Evolutionary conservation across 2,329 filamentous ascomycete species (phyloP), one percentile per base, ranked within the genome.

Genomic region (Blastomyces parvus): DNA sequence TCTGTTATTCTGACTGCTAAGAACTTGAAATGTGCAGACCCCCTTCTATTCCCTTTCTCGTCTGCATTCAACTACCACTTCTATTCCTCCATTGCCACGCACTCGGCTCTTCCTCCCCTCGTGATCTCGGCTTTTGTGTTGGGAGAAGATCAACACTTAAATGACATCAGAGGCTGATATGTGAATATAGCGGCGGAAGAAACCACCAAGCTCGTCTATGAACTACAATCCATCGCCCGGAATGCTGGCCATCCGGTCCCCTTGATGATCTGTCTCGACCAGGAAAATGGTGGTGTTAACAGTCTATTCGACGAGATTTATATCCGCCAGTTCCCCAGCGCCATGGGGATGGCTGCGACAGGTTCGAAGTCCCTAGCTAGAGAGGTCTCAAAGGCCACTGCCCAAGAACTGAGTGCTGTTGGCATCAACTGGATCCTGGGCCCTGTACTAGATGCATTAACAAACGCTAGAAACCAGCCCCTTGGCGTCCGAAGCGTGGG

Each of bases 261-360:
- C 1, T 79, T 99, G 22, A 81, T 95, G 62, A 97, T 99, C 69
- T 92, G 89, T 48, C 80, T 97, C 46, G 94, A 97, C 73, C 94
- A 99, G 74, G 94, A 99, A 75, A 97, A 99, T 85, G 94, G 94
- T 67, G 92, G 93, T 2, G 93, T 97, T 74, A 97, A 97, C 79
- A 96, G 91, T 77, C 83, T 97, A 2, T 97, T 95, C 71, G 93
- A 97, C 74, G 91, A 96, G 69, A 90, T 94, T 71, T 94, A 92
- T 73, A 93, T 97, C 69, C 91, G 91, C 68, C 94, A 97, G 74
- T 99, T 96, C 69, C 94, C 94, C 9, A 96, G 92, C 71, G 90
- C 93, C 66, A 97, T 99, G 93, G 93, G 92, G 14, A 83, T 97
- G 65, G 91, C 93, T n/a, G 94, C 94, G 27, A 91, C 92, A 4